phyloP scores from a whole-genome alignment of 1,284 basidiomycete genomes.

The Cronartium quercuum region DNA sequence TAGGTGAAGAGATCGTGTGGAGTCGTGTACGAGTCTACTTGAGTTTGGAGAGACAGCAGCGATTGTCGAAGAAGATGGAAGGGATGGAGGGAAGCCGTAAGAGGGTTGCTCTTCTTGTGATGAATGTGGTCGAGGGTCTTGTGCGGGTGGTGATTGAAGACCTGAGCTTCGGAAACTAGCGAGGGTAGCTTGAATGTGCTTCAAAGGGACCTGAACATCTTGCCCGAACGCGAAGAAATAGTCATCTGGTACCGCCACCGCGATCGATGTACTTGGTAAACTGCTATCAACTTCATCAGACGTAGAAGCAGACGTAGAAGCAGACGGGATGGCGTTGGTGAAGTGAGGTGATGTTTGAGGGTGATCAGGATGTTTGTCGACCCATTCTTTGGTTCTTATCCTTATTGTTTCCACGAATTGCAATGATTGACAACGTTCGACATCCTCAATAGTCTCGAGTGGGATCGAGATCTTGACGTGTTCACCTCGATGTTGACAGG shows the following conservation, averaged over 20 bases:
- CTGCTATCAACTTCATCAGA: constrained; percentile 45
- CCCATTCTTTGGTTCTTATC: constrained; percentile 56
- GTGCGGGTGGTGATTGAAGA: constrained; percentile 1
- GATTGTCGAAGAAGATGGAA: background rate
- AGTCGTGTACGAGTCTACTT: background rate
- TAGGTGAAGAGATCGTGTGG: background rate
- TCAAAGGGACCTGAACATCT: constrained; percentile 51
- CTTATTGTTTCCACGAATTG: constrained; percentile 92
- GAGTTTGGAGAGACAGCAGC: background rate
- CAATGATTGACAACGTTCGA: constrained; percentile 77
- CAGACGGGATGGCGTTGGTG: background rate
- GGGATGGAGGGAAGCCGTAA: background rate
- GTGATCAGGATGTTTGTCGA: background rate
- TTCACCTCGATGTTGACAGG: constrained; percentile 90
- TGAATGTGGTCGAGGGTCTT: constrained; percentile 2
- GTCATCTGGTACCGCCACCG: constrained; percentile 56
- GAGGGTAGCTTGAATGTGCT: constrained; percentile 26
- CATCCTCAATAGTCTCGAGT: constrained; percentile 76
- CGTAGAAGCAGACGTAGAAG: constrained; percentile 59
- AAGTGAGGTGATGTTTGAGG: background rate
- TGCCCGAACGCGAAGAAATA: constrained; percentile 91
- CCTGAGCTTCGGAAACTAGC: background rate
- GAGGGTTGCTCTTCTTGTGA: background rate
- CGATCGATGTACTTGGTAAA: background rate
- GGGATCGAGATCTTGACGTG: constrained; percentile 95